Percentiles rank a stretch among this genome's conserved stretches.
These are phyloP conservation scores for Globisporangium sylvaticum DNA, from an alignment of 352 stramenopile species.

Conservation along the genomic window DNA sequence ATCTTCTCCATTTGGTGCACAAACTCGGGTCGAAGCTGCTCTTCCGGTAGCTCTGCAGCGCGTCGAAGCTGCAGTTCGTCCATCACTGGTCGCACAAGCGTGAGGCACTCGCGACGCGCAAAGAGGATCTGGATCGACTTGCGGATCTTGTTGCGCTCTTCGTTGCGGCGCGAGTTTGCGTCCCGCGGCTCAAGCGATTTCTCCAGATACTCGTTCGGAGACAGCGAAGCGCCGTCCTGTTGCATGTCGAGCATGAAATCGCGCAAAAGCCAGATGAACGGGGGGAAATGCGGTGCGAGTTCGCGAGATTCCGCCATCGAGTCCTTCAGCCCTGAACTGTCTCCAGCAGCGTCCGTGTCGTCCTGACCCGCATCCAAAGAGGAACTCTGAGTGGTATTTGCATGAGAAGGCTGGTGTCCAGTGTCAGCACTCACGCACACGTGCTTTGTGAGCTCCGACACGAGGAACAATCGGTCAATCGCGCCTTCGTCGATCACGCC, in stretches of 20 bases:
- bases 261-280: conserved; percentile 78
- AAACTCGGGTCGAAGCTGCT: conserved; percentile 76
- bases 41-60: conserved; percentile 47
- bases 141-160: conserved; percentile 71
- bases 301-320: conserved; percentile 38
- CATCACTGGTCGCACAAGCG: conserved; percentile 68
- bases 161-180: conserved; percentile 32
- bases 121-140: conserved; percentile 68
- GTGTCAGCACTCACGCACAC: conserved; percentile 61
- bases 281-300: conserved; percentile 75
- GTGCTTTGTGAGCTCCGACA: conserved; percentile 83
- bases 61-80: conserved; percentile 58
- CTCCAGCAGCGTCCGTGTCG: conserved; percentile 4
- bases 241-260: conserved; percentile 85
- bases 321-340: conserved; percentile 20
- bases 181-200: conserved; percentile 63
- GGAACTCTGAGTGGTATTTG: background rate
- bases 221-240: conserved; percentile 48
- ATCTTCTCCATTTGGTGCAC: conserved; percentile 60
- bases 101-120: conserved; percentile 66
- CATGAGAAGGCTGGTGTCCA: background rate
- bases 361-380: conserved; percentile 6
- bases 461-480: conserved; percentile 81
- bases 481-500: conserved; percentile 85
- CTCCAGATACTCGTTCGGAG: conserved; percentile 74